These are phyloP conservation scores for Nakataea oryzae DNA, from an alignment of 2,329 filamentous ascomycete genomes.

Conservation along the genomic window DNA sequence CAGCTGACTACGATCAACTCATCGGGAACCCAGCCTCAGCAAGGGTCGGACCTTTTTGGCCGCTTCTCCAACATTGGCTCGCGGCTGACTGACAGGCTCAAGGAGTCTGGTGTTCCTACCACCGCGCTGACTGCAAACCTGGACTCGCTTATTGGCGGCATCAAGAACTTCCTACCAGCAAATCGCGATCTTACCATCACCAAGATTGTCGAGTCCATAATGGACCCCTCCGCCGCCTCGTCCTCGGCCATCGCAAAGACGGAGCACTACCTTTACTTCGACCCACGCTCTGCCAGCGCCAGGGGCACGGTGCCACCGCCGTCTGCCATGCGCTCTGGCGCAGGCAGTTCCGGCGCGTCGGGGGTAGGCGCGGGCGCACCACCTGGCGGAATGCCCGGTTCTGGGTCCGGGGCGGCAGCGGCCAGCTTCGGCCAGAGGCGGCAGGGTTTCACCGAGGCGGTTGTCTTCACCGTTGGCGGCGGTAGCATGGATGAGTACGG, in stretches of 20 bases:
- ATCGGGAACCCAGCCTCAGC: slow-evolving; percentile 48
- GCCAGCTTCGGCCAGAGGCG: slow-evolving; percentile 86
- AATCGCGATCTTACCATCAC: slow-evolving; percentile 95
- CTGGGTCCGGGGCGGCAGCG: slow-evolving; percentile 42
- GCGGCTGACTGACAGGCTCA: slow-evolving; percentile 85
- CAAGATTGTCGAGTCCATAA: slow-evolving; percentile 95
- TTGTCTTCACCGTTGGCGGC: slow-evolving; percentile 91
- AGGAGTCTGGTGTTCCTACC: slow-evolving; percentile 72
- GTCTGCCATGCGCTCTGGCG: slow-evolving; percentile 42
- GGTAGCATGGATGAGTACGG: slow-evolving; percentile 99
- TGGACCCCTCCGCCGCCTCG: slow-evolving; percentile 86
- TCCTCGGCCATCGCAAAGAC: slow-evolving; percentile 93
- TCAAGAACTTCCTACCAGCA: slow-evolving; percentile 95
- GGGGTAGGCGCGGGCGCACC: slow-evolving; percentile 22
- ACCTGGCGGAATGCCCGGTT: slow-evolving; percentile 36
- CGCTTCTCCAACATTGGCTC: slow-evolving; percentile 83
- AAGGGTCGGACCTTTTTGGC: slow-evolving; percentile 73
- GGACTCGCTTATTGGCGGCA: slow-evolving; percentile 86
- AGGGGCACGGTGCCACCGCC: slow-evolving; percentile 83
- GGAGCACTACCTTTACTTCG: slow-evolving; percentile 94
- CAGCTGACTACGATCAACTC: slow-evolving; percentile 89
- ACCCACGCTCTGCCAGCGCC: slow-evolving; percentile 86
- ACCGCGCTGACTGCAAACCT: slow-evolving; percentile 66
- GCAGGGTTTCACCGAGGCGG: slow-evolving; percentile 80
- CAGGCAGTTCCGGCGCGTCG: slow-evolving; percentile 11